Evolutionary conservation across 148 eudicot genomes (phyloP).

Genomic region (Camellia lanceoleosa): DNA sequence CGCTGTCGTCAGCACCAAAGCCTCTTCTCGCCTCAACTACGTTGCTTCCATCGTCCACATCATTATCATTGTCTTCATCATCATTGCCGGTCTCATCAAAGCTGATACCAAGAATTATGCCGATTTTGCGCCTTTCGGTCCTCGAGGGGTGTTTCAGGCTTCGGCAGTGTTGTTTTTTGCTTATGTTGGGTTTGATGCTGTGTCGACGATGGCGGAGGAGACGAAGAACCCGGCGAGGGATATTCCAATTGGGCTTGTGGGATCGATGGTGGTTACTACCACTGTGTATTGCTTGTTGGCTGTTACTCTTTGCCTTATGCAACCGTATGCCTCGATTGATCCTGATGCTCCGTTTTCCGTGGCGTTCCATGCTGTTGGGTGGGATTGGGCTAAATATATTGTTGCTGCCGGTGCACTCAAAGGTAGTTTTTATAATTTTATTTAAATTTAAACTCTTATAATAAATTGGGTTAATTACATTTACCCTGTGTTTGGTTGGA

Average conservation of each 20-base stretch:
- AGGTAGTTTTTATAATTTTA: too few relatives aligned
- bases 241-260: slow-evolving; percentile 66
- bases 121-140: slow-evolving; percentile 26
- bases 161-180: slow-evolving; percentile 46
- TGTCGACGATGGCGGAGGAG: slow-evolving; percentile 73
- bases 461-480: too few relatives aligned
- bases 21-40: slow-evolving; percentile 43
- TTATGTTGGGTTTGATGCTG: slow-evolving; percentile 59
- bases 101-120: slow-evolving; percentile 27
- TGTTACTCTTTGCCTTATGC: slow-evolving; percentile 55
- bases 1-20: slow-evolving; percentile 39
- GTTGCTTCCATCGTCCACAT: slow-evolving; percentile 39
- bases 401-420: slow-evolving; percentile 54
- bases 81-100: slow-evolving; percentile 36
- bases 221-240: slow-evolving; percentile 59
- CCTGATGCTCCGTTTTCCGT: slow-evolving; percentile 49
- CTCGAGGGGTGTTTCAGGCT: slow-evolving; percentile 38
- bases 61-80: slow-evolving; percentile 34
- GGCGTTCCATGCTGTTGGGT: slow-evolving; percentile 50
- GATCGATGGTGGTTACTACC: slow-evolving; percentile 58
- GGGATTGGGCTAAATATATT: slow-evolving; percentile 56
- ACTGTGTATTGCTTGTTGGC: slow-evolving; percentile 49
- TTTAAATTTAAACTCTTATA: too few relatives aligned
- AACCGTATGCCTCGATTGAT: slow-evolving; percentile 32
- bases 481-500: too few relatives aligned